Evolutionary conservation across 805 yeast genomes (phyloP).

Genomic region (Saturnispora galanensis): DNA sequence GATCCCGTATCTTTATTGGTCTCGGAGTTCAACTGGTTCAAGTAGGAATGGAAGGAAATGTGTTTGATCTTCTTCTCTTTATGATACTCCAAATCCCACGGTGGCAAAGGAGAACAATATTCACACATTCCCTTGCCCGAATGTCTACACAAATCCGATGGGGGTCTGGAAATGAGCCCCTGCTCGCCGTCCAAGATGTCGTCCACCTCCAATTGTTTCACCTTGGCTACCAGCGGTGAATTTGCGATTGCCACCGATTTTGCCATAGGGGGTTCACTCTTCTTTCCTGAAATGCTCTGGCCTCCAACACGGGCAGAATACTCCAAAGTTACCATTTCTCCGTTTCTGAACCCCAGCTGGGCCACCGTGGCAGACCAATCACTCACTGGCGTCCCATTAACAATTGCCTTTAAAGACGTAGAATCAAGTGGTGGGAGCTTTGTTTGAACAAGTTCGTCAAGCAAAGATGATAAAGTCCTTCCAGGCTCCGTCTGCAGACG

Average conservation of each 20-base stretch:
- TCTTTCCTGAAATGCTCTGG: slow-evolving; percentile 11
- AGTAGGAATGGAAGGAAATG: slow-evolving; percentile 73
- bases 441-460: slow-evolving; percentile 22
- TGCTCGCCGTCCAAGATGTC: slow-evolving; percentile 48
- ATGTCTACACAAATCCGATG: slow-evolving; percentile 66
- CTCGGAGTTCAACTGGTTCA: slow-evolving; percentile 59
- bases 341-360: slow-evolving; percentile 47
- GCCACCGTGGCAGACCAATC: slow-evolving; percentile 20
- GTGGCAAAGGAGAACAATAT: slow-evolving; percentile 90
- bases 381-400: background rate
- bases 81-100: slow-evolving; percentile 79
- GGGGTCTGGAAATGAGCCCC: slow-evolving; percentile 64
- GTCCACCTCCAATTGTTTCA: slow-evolving; percentile 56
- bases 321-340: slow-evolving; percentile 44
- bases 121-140: slow-evolving; percentile 97
- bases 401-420: background rate
- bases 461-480: slow-evolving; percentile 14
- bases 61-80: slow-evolving; percentile 76
- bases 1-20: slow-evolving; percentile 51
- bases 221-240: background rate
- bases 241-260: slow-evolving; percentile 4
- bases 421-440: slow-evolving; percentile 22
- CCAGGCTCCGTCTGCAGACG: slow-evolving; percentile 39
- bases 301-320: slow-evolving; percentile 20
- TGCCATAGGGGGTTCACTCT: background rate